Evolutionary conservation across 306 rosid species (phyloP), one percentile per base, ranked within the genome.

Genomic region (Abrus pulchellus): DNA sequence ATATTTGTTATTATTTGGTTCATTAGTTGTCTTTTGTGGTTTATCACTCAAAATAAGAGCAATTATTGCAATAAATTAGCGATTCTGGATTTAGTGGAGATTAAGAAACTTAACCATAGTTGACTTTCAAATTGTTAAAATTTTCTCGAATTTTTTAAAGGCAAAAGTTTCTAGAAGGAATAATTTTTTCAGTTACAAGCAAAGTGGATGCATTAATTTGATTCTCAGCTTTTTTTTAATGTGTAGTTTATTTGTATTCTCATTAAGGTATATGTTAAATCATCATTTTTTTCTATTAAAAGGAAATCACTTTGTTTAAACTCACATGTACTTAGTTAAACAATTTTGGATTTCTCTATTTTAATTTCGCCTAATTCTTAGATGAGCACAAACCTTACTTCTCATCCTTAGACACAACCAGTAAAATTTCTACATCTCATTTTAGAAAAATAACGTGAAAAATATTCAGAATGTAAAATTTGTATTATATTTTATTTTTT

Each of bases 111-210:
- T 45, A 57, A 47, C 62, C 76, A 66, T 56, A 45, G 81, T 66
- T 74, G 84, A 81, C 80, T 61, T 64, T 73, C 12, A 54, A 41
- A 61, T 40, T 52, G 1, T 64, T 66, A 4, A 20, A 9, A 9
- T 2, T 61, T 33, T 43, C 54, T 28, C 7, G 7, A 32, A 34
- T 54, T 30, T 11, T 81, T 54, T 53, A 55, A 55, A 9, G 7
- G 27, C 8, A 45, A 81, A 64, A 70, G 50, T 14, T 73, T 80
- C 84, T 53, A 63, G 77, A 69, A 70, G 68, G 64, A 45, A 43
- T 68, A 14, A 1, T 7, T 5, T n/a, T n/a, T 68, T 56, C 13
- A 8, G 32, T 5, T 78, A 13, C 3, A 71, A 38, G 28, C 60
- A 69, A 77, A 52, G 65, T 40, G 50, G 20, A 11, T 29, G 57